Evolutionary conservation across 306 rosid genomes (phyloP), one percentile per base, ranked within the genome.

Genomic region (Inga oerstediana): DNA sequence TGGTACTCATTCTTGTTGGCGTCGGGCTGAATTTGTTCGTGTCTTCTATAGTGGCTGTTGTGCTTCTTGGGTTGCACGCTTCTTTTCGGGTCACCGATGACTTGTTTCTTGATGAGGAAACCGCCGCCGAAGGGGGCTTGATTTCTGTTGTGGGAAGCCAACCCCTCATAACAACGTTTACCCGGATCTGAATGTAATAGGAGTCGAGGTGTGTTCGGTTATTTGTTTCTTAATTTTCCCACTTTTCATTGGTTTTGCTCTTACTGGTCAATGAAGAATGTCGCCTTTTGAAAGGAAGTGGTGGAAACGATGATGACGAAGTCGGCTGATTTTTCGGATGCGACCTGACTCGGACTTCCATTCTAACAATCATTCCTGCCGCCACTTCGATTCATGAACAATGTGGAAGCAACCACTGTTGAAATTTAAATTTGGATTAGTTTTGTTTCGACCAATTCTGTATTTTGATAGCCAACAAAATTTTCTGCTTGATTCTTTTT

Each of bases 71-170:
- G 9, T 30, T 88, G 78, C 91, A 88, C 49, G 89, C 81, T 0
- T 72, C 86, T 16, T 86, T 78, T 81, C 74, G 91, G 78, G 78
- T 88, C 19, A 81, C 82, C 0, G 87, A 85, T 27, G 89, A 88
- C 59, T 75, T 83, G 65, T 85, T 85, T 74, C 82, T 83, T 37
- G 84, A 74, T 0, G 86, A 85, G 22, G 87, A 85, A 76, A 74
- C 75, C 15, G 77, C 85, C 12, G 85, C 45, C 6, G 70, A 75
- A 67, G 76, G 80, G 11, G 69, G 84, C 8, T 80, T 88, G 89
- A 34, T 75, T 52, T 85, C 89, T 0, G 86, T 88, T 52, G 91
- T 85, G 5, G 87, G 82, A 27, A 75, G 77, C 16, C 87, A 84
- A 39, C 77, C 83, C 44, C 15, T 14, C 2, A 77, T 70, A 62